These are phyloP conservation scores for Asclepias syriaca DNA, from an alignment of 257 asterid genomes.

Conservation along the genomic window DNA sequence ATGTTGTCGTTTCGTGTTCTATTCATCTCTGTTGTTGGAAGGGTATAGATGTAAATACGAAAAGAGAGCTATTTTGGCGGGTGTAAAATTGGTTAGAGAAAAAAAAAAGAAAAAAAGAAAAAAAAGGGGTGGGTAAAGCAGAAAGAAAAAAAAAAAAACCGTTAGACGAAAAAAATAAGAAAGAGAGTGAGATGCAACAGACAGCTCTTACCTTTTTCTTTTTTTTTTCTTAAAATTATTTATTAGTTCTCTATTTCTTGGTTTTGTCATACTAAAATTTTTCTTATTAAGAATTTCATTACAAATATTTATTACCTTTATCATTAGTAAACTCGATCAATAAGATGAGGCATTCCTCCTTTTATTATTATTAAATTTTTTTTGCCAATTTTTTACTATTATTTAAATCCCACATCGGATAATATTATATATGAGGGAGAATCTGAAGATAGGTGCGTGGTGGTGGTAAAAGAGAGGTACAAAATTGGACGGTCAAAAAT, in stretches of 20 bases:
- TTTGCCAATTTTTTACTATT: too few species aligned
- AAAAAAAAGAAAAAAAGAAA: neutral
- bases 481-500: conserved; percentile 41
- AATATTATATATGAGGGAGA: too few species aligned
- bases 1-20: too few species aligned
- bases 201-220: conserved; percentile 23
- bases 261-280: conserved; percentile 20
- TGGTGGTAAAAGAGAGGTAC: too few species aligned
- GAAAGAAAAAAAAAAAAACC: conserved; percentile 24
- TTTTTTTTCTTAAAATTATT: conserved; percentile 20
- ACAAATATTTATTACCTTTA: conserved; percentile 3
- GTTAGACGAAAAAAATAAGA: neutral
- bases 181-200: conserved; percentile 37
- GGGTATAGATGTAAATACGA: conserved; percentile 50
- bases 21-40: too few species aligned
- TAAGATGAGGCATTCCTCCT: conserved; percentile 32
- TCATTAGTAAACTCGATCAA: conserved; percentile 16
- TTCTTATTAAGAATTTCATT: conserved; percentile 27
- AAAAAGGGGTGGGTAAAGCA: neutral
- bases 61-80: conserved; percentile 10
- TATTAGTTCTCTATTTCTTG: conserved; percentile 23
- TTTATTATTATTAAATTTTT: too few species aligned
- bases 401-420: too few species aligned
- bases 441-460: neutral
- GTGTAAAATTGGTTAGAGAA: conserved; percentile 9